phyloP scores from a whole-genome alignment of 345 rosid species.

The Populus euphratica region DNA sequence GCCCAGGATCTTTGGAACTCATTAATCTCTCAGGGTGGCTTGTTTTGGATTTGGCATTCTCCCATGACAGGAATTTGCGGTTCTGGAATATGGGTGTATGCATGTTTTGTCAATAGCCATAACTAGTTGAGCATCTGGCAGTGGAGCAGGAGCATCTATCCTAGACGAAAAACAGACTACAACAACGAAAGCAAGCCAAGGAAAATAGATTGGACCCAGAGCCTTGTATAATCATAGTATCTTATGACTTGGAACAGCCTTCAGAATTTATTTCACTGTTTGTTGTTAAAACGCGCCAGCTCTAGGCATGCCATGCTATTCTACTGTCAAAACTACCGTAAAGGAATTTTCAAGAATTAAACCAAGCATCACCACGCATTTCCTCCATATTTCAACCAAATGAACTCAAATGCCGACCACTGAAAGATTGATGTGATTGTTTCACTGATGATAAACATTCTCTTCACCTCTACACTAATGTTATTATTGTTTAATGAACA shows the following conservation, averaged over 20 bases:
- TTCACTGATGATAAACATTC: slow-evolving; percentile 21
- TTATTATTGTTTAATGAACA: slow-evolving; percentile 33
- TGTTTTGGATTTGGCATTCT: neutral
- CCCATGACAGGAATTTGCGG: neutral
- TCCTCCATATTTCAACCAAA: neutral
- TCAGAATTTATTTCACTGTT: neutral
- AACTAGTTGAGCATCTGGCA: neutral
- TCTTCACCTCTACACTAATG: slow-evolving; percentile 13
- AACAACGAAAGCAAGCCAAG: neutral
- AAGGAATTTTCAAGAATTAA: too few relatives aligned
- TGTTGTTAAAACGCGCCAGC: neutral
- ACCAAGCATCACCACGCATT: neutral
- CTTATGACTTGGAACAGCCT: neutral
- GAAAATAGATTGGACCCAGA: neutral
- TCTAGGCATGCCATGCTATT: too few relatives aligned
- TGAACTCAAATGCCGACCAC: neutral
- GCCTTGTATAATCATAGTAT: neutral
- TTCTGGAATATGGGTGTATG: neutral
- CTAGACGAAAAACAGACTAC: too few relatives aligned
- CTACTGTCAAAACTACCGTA: too few relatives aligned
- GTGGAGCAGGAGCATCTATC: too few relatives aligned
- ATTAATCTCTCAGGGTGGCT: neutral
- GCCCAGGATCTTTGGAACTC: neutral
- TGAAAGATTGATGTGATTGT: slow-evolving; percentile 20
- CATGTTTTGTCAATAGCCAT: neutral